Conservation (phyloP, 495 filamentous ascomycete species). For the Penicillium roqueforti region DNA sequence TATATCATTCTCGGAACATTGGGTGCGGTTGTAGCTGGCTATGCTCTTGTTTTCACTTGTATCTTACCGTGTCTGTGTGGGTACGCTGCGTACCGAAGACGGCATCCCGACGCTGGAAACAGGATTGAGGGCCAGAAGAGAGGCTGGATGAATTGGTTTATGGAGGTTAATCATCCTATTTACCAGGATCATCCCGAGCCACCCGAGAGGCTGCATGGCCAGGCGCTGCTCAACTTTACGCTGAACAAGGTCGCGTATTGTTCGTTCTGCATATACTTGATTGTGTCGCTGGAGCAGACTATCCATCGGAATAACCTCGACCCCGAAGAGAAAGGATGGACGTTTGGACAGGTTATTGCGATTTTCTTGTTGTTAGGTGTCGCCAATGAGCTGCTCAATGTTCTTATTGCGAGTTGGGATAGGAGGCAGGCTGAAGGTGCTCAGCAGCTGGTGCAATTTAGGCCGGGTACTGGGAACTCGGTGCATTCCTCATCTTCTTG, state of each 20-base stretch:
- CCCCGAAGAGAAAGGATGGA: slow-evolving; percentile 16
- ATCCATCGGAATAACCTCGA: slow-evolving; percentile 14
- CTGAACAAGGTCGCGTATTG: slow-evolving; percentile 14
- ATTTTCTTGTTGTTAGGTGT: slow-evolving; percentile 20
- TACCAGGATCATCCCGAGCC: background rate
- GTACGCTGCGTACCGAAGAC: background rate
- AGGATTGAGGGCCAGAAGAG: slow-evolving; percentile 2
- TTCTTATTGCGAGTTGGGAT: slow-evolving; percentile 18
- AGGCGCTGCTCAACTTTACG: slow-evolving; percentile 10
- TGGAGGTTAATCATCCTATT: slow-evolving; percentile 3
- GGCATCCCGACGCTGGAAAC: background rate
- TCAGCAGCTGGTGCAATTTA: slow-evolving; percentile 8
- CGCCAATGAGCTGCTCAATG: slow-evolving; percentile 18
- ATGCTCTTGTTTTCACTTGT: slow-evolving; percentile 8
- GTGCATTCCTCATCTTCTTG: background rate
- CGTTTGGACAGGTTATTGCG: slow-evolving; percentile 19
- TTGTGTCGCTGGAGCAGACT: slow-evolving; percentile 22
- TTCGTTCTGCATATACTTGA: slow-evolving; percentile 16
- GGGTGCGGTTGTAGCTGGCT: slow-evolving; percentile 7
- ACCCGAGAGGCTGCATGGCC: slow-evolving; percentile 2
- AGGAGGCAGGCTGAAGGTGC: slow-evolving; percentile 3
- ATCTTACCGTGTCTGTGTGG: slow-evolving; percentile 15
- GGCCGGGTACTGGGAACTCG: background rate
- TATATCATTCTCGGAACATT: slow-evolving; percentile 16
- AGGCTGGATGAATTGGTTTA: slow-evolving; percentile 6